These are phyloP conservation scores for Sporothrix euskadiensis DNA, from an alignment of 2,329 filamentous ascomycete genomes.

Conservation along the genomic window DNA sequence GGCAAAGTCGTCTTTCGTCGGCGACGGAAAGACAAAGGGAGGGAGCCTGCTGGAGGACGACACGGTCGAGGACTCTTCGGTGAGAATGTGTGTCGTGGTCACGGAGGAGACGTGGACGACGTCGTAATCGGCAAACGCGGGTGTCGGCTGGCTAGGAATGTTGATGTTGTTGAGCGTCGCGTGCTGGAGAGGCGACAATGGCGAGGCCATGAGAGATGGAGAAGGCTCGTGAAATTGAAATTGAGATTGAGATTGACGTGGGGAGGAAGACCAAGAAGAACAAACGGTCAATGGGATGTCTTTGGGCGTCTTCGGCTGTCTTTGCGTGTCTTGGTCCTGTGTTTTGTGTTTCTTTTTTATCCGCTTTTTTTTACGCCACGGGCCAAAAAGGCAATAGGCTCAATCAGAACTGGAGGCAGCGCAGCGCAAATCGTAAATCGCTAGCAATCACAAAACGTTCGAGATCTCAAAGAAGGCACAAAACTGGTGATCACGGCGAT, in stretches of 20 bases:
- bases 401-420: not conserved
- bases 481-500: not conserved
- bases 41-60: not conserved
- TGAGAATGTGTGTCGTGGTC: slow-evolving; percentile 12
- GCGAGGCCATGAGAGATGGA: slow-evolving; percentile 42
- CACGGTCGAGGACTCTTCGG: not conserved
- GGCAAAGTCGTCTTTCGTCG: slow-evolving; percentile 28
- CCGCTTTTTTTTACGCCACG: slow-evolving; percentile 6
- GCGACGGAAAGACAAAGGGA: slow-evolving; percentile 12
- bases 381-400: slow-evolving; percentile 4
- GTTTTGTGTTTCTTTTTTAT: slow-evolving; percentile 11
- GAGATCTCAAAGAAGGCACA: not conserved
- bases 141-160: slow-evolving; percentile 23
- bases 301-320: not conserved
- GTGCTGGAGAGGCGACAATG: slow-evolving; percentile 45
- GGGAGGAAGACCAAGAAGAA: not conserved
- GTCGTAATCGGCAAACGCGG: slow-evolving; percentile 41
- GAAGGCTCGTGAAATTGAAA: not conserved
- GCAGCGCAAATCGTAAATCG: slow-evolving; percentile 1
- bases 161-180: slow-evolving; percentile 43
- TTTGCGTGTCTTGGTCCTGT: not conserved
- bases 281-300: not conserved
- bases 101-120: slow-evolving; percentile 35
- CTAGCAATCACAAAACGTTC: not conserved
- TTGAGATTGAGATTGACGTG: not conserved